Percentiles rank a stretch among this genome's conserved stretches.
phyloP scores from a whole-genome alignment of 352 stramenopile genomes.

The Phytopythium aichiense region DNA sequence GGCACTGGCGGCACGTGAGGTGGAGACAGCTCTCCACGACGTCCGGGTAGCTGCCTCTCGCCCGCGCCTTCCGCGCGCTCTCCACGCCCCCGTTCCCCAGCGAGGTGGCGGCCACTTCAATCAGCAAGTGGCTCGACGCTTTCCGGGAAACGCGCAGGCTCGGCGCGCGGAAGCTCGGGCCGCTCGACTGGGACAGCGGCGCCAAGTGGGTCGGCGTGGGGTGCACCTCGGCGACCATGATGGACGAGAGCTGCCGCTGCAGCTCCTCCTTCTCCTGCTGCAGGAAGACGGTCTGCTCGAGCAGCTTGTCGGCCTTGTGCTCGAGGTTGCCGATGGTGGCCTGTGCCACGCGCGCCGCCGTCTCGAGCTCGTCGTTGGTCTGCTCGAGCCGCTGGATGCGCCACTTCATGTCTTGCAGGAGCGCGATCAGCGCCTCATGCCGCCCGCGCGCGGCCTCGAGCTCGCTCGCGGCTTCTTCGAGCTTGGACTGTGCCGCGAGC shows the following conservation, averaged over 20 bases:
- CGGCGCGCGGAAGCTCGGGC: conserved; percentile 6
- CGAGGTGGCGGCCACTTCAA: conserved; percentile 6
- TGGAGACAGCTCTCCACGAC: conserved; percentile 70
- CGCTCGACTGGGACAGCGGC: background rate
- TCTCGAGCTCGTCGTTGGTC: conserved; percentile 70
- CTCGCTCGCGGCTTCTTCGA: conserved; percentile 14
- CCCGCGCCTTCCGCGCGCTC: conserved; percentile 15
- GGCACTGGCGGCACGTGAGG: conserved; percentile 55
- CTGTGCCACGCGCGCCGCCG: conserved; percentile 47
- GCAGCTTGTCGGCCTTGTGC: conserved; percentile 43
- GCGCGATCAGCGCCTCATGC: conserved; percentile 29
- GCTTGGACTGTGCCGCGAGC: conserved; percentile 12
- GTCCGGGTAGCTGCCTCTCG: conserved; percentile 36
- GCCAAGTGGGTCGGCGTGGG: conserved; percentile 8
- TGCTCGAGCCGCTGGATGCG: conserved; percentile 67
- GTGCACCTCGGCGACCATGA: conserved; percentile 32
- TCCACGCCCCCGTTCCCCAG: conserved; percentile 6
- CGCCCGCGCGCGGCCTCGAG: conserved; percentile 19
- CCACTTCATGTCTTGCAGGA: conserved; percentile 55
- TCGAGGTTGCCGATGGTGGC: conserved; percentile 59
- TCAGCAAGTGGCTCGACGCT: conserved; percentile 21
- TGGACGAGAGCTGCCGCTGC: conserved; percentile 20
- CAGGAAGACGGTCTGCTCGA: conserved; percentile 71
- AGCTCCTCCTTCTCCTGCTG: conserved; percentile 62
- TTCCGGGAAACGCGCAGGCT: conserved; percentile 26